Percentiles rank a stretch among this genome's conserved stretches.
These are phyloP conservation scores for Fusarium sp. DNA, from an alignment of 2,329 filamentous ascomycete species.

Conservation along the genomic window DNA sequence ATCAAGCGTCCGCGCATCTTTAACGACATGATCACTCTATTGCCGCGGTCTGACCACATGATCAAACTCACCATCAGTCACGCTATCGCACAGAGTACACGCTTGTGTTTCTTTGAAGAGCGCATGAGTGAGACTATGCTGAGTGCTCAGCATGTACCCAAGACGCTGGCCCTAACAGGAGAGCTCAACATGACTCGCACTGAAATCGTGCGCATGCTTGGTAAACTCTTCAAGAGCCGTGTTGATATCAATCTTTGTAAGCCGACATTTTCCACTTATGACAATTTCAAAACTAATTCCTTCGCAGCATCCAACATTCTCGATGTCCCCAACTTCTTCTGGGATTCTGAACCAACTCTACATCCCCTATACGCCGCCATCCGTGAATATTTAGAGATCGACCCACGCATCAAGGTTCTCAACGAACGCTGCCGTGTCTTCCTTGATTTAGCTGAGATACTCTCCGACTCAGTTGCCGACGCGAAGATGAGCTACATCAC, in stretches of 20 bases:
- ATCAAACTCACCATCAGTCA: slow-evolving; percentile 98
- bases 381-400: slow-evolving; percentile 97
- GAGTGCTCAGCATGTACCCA: slow-evolving; percentile 92
- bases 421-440: slow-evolving; percentile 98
- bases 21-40: slow-evolving; percentile 98
- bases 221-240: slow-evolving; percentile 89
- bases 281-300: slow-evolving; percentile 19
- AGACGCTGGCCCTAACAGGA: slow-evolving; percentile 88
- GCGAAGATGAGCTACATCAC: slow-evolving; percentile 96
- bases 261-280: slow-evolving; percentile 51
- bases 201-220: slow-evolving; percentile 93
- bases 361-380: slow-evolving; percentile 95
- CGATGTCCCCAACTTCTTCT: slow-evolving; percentile 97
- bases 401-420: slow-evolving; percentile 93
- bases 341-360: slow-evolving; percentile 95
- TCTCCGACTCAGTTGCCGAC: slow-evolving; percentile 92
- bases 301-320: slow-evolving; percentile 88
- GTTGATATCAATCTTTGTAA: slow-evolving; percentile 98
- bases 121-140: slow-evolving; percentile 95
- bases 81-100: slow-evolving; percentile 96
- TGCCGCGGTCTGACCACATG: slow-evolving; percentile 94
- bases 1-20: slow-evolving; percentile 92
- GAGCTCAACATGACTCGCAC: slow-evolving; percentile 90
- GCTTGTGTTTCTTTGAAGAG: slow-evolving; percentile 95
- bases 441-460: slow-evolving; percentile 93